Evolutionary conservation across 2,329 filamentous ascomycete species (phyloP).

Genomic region (Pleomassaria siparia): DNA sequence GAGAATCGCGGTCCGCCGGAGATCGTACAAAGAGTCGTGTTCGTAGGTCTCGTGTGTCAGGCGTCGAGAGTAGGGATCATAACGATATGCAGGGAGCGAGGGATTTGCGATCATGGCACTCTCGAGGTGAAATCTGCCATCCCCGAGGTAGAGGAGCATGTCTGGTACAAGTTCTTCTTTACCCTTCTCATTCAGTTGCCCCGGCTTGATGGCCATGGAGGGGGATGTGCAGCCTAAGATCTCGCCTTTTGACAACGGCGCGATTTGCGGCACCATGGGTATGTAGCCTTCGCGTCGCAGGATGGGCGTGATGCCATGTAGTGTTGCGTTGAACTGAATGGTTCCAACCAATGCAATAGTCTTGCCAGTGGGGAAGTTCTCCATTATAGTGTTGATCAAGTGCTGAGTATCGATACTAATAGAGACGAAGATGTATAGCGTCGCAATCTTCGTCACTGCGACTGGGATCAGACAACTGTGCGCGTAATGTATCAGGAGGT

Average conservation of each 20-base stretch:
- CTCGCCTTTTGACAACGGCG: conserved; percentile 89
- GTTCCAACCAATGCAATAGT: conserved; percentile 92
- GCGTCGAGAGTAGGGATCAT: conserved; percentile 92
- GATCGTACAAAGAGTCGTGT: conserved; percentile 83
- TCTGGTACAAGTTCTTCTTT: conserved; percentile 55
- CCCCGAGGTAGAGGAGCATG: conserved; percentile 83
- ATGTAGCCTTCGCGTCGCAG: conserved; percentile 84
- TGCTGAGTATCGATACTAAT: conserved; percentile 93
- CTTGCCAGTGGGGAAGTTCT: conserved; percentile 83
- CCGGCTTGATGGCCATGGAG: conserved; percentile 37
- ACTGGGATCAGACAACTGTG: conserved; percentile 96
- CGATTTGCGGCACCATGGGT: conserved; percentile 87
- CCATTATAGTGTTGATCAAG: conserved; percentile 79
- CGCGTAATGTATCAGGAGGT: conserved; percentile 93
- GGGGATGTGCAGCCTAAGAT: conserved; percentile 97
- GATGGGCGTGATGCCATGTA: conserved; percentile 78
- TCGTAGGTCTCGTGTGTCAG: conserved; percentile 90
- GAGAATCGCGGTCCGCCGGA: conserved; percentile 75
- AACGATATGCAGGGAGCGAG: conserved; percentile 83
- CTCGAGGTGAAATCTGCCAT: conserved; percentile 93
- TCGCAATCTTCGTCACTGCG: conserved; percentile 95
- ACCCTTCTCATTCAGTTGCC: conserved; percentile 49
- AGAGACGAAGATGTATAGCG: conserved; percentile 96
- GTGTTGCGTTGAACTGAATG: conserved; percentile 97
- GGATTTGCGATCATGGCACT: conserved; percentile 99